These are phyloP conservation scores for Neocallimastix lanati DNA, from an alignment of 192 early-diverging fungal genomes.

Conservation along the genomic window DNA sequence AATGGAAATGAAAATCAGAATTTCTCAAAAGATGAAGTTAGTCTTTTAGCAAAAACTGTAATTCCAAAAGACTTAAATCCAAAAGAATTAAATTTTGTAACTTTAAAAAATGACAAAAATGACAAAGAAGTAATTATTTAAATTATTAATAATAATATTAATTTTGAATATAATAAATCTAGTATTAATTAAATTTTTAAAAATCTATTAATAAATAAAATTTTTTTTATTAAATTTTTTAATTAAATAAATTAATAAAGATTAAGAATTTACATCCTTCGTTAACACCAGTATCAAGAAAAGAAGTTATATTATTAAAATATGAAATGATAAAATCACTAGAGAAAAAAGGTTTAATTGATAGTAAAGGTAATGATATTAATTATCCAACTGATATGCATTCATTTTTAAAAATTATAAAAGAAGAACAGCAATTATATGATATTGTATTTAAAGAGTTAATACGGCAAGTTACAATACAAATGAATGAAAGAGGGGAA, in stretches of 20 bases:
- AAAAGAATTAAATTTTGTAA: neutral
- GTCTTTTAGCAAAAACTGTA: neutral
- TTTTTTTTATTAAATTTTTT: no score
- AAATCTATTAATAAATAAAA: no score
- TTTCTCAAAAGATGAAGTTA: neutral
- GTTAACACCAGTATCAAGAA: slow-evolving; percentile 15
- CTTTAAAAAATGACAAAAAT: neutral
- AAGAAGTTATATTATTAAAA: slow-evolving; percentile 33
- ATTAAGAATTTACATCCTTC: neutral
- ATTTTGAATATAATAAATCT: no score
- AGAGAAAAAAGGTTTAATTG: slow-evolving; percentile 18
- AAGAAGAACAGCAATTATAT: slow-evolving; percentile 41
- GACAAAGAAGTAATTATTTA: neutral
- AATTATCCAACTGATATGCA: slow-evolving; percentile 42
- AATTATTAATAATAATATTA: no score
- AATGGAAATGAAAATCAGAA: neutral
- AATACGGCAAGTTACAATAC: slow-evolving; percentile 34
- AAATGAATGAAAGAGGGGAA: slow-evolving; percentile 42
- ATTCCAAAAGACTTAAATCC: neutral
- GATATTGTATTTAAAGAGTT: slow-evolving; percentile 33
- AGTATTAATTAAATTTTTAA: no score
- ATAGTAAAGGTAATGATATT: slow-evolving; percentile 7
- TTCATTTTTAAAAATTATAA: slow-evolving; percentile 27
- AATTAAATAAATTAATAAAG: no score
- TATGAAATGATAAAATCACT: slow-evolving; percentile 27